phyloP scores from a whole-genome alignment of 352 stramenopile species.

The Phytophthora macrochlamydospora region DNA sequence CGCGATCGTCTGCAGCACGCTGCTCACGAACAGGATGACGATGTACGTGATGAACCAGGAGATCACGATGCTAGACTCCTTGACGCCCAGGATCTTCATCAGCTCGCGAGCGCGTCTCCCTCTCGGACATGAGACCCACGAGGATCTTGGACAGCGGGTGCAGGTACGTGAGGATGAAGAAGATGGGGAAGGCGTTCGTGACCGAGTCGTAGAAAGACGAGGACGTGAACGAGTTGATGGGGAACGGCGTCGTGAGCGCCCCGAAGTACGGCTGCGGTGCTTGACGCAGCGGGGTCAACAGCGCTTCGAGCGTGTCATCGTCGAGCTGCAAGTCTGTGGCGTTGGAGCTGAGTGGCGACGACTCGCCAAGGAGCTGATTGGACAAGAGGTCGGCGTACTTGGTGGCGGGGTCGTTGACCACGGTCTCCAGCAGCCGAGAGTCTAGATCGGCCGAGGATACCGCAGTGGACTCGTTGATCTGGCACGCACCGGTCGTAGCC shows the following conservation, averaged over 20 bases:
- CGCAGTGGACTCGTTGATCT: slow-evolving; percentile 20
- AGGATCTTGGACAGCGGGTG: slow-evolving; percentile 38
- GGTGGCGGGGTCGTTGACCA: slow-evolving; percentile 31
- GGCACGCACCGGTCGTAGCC: slow-evolving; percentile 19
- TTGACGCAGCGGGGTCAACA: slow-evolving; percentile 40
- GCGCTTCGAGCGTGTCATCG: slow-evolving; percentile 12
- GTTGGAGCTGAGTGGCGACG: slow-evolving; percentile 18
- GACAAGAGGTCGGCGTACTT: slow-evolving; percentile 25
- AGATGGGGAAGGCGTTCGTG: slow-evolving; percentile 32
- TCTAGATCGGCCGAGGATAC: slow-evolving; percentile 18
- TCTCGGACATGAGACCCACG: slow-evolving; percentile 35
- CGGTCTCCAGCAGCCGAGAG: slow-evolving; percentile 20
- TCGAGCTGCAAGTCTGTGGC: slow-evolving; percentile 15
- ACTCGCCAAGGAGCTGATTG: slow-evolving; percentile 11
- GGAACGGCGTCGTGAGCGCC: slow-evolving; percentile 35
- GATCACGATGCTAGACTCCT: slow-evolving; percentile 36
- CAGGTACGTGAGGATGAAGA: slow-evolving; percentile 36
- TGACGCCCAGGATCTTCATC: slow-evolving; percentile 43
- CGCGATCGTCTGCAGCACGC: slow-evolving; percentile 33
- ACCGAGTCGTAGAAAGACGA: slow-evolving; percentile 44
- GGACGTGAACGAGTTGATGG: slow-evolving; percentile 25
- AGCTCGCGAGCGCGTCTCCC: slow-evolving; percentile 33
- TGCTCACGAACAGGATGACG: slow-evolving; percentile 35
- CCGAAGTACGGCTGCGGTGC: slow-evolving; percentile 44
- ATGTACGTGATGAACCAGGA: slow-evolving; percentile 56